phyloP scores from a whole-genome alignment of 768 basidiomycete species.

The Tricholomella constricta region DNA sequence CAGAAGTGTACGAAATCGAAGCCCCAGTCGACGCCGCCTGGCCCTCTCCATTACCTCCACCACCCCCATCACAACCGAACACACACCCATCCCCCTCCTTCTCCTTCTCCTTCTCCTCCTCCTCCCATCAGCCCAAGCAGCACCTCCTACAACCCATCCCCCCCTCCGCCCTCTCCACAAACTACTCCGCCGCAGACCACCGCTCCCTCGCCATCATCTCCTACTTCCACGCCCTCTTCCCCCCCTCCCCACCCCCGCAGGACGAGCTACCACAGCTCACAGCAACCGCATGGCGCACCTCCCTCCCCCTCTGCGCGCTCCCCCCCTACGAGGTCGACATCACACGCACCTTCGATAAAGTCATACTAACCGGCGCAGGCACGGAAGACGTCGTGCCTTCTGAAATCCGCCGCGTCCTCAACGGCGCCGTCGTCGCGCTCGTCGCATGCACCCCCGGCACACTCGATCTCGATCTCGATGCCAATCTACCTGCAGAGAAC shows the following conservation, averaged over 20 bases:
- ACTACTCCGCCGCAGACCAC: slow-evolving; percentile 63
- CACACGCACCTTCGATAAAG: slow-evolving; percentile 53
- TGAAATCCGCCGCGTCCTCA: slow-evolving; percentile 73
- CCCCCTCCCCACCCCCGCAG: slow-evolving; percentile 13
- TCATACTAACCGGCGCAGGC: slow-evolving; percentile 74
- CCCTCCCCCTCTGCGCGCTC: slow-evolving; percentile 64
- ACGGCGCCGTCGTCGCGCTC: slow-evolving; percentile 80
- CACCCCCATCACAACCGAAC: not conserved
- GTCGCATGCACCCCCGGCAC: slow-evolving; percentile 52
- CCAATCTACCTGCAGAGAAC: not conserved
- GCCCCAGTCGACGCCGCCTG: slow-evolving; percentile 27
- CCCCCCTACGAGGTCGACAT: slow-evolving; percentile 75
- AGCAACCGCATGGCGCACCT: slow-evolving; percentile 64
- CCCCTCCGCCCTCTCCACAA: slow-evolving; percentile 43
- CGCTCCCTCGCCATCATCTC: slow-evolving; percentile 72
- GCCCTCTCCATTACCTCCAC: slow-evolving; percentile 10
- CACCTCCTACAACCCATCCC: slow-evolving; percentile 51
- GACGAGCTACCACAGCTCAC: slow-evolving; percentile 33
- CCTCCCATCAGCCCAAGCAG: slow-evolving; percentile 22
- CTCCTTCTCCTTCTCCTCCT: not conserved
- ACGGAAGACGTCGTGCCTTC: slow-evolving; percentile 74
- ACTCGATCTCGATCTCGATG: slow-evolving; percentile 28
- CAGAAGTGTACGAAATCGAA: slow-evolving; percentile 58
- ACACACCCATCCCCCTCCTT: not conserved
- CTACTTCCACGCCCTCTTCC: slow-evolving; percentile 67